Percentiles rank a stretch among this genome's conserved stretches.
These are phyloP conservation scores for Amanita muscaria DNA, from an alignment of 768 basidiomycete species.

Conservation along the genomic window DNA sequence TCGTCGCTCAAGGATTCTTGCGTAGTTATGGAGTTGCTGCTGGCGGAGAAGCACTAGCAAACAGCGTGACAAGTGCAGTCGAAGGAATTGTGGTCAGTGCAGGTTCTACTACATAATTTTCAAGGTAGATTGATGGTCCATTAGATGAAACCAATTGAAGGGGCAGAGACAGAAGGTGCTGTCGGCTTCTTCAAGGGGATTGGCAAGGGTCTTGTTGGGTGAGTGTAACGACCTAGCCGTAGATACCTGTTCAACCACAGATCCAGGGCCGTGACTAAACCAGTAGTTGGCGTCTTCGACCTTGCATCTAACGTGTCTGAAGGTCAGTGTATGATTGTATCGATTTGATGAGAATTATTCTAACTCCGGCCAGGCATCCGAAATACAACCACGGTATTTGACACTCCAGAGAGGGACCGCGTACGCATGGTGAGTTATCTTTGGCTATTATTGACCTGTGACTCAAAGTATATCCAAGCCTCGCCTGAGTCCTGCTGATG, in stretches of 20 bases:
- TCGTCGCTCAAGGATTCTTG: no score
- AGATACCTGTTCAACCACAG: neutral
- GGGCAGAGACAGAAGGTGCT: constrained; percentile 90
- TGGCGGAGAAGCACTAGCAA: constrained; percentile 90
- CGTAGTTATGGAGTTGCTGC: constrained; percentile 89
- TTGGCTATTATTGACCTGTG: neutral
- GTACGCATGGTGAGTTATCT: constrained; percentile 57
- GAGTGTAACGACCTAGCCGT: constrained; percentile 13
- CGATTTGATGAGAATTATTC: neutral
- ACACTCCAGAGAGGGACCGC: constrained; percentile 82
- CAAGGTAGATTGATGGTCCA: neutral
- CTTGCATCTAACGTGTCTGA: constrained; percentile 91
- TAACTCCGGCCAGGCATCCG: constrained; percentile 64
- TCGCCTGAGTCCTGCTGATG: constrained; percentile 78
- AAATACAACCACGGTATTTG: constrained; percentile 98
- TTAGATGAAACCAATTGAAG: constrained; percentile 94
- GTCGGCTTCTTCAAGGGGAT: constrained; percentile 97
- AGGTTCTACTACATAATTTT: neutral
- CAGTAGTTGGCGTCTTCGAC: constrained; percentile 94
- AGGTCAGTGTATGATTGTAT: constrained; percentile 35
- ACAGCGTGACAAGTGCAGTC: constrained; percentile 89
- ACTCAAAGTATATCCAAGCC: constrained; percentile 38
- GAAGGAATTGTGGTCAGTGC: constrained; percentile 79
- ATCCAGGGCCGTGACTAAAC: constrained; percentile 84
- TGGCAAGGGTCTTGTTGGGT: constrained; percentile 95